Base-by-base conservation (phyloP, 1,284 basidiomycete species). In the Coniferiporia sulphurascens region DNA sequence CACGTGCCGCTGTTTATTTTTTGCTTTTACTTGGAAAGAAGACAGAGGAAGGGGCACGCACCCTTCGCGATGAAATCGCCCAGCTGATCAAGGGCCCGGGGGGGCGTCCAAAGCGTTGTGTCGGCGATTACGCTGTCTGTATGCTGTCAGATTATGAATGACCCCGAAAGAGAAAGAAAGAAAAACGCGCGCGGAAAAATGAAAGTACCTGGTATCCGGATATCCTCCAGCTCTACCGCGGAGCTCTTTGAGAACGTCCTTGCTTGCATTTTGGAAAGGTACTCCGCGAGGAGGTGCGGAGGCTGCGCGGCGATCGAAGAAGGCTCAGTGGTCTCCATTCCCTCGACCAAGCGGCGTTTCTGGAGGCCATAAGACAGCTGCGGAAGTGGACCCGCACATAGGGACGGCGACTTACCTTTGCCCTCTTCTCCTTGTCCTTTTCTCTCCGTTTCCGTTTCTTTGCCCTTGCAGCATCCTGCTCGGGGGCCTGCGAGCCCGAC, bases 371-470 rank as follows among this genome's bases (percentile, higher is more conserved):
- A 27, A 27, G 69, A 62, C 61, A 36, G 19, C 51, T 61, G 49
- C 34, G 66, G 64, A 51, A 62, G 49, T 8, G 19, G 35, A 50
- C 59, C 51, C 55, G 65, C 63, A 61, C 62, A 57, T 27, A 53
- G 58, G 62, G 55, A 59, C 36, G 10, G 17, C 71, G 49, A 27
- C 27, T 5, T 60, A 85, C 85, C 76, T 86, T 88, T 49, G 77
- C 77, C 66, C 81, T 86, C 60, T 78, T 76, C 68, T 85, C 82
- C 70, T 86, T 90, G 62, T 85, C 83, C 68, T 84, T 88, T 65
- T 85, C 85, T 65, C 79, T 81, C 58, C 84, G 76, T 72, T 89
- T 91, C 61, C 87, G 75, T 69, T 88, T 88, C 70, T 85, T 89
- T 48, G 76, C 75, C 27, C 63, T 61, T 10, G 62, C 64, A 0